Evolutionary conservation across 805 yeast species (phyloP).

Genomic region (Candida koratica): DNA sequence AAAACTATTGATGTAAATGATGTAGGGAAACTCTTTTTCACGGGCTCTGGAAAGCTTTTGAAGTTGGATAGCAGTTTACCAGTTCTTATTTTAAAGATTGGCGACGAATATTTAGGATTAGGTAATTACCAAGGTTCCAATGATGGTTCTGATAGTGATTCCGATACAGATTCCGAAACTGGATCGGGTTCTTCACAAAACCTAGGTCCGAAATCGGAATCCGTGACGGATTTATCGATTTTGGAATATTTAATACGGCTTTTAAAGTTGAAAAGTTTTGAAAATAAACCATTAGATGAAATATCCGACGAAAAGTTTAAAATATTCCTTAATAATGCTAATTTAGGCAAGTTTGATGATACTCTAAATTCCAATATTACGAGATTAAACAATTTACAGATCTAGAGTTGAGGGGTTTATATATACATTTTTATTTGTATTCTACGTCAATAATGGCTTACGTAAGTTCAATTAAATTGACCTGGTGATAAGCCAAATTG

Average conservation of each 20-base stretch:
- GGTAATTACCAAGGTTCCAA: slow-evolving; percentile 32
- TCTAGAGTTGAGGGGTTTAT: not conserved
- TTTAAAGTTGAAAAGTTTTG: slow-evolving; percentile 56
- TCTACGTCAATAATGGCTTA: not conserved
- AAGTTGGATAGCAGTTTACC: slow-evolving; percentile 63
- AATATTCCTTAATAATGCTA: slow-evolving; percentile 39
- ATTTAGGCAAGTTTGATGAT: slow-evolving; percentile 1
- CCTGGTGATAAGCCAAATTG: slow-evolving; percentile 7
- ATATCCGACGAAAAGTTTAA: slow-evolving; percentile 66
- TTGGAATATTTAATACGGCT: slow-evolving; percentile 63
- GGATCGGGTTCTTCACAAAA: slow-evolving; percentile 12
- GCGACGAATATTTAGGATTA: slow-evolving; percentile 45
- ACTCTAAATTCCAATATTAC: slow-evolving; percentile 30
- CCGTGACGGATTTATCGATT: slow-evolving; percentile 38
- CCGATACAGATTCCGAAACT: slow-evolving; percentile 16
- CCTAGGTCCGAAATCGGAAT: not conserved
- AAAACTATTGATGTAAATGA: slow-evolving; percentile 34
- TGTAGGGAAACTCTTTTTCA: slow-evolving; percentile 56
- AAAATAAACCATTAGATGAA: slow-evolving; percentile 48
- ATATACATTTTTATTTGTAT: not conserved
- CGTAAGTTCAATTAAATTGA: not conserved
- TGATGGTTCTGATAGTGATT: slow-evolving; percentile 24
- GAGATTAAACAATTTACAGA: slow-evolving; percentile 26
- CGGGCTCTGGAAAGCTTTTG: slow-evolving; percentile 64
- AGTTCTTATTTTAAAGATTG: slow-evolving; percentile 58